phyloP scores from a whole-genome alignment of 2,329 filamentous ascomycete genomes.

The Neofusicoccum parvum region DNA sequence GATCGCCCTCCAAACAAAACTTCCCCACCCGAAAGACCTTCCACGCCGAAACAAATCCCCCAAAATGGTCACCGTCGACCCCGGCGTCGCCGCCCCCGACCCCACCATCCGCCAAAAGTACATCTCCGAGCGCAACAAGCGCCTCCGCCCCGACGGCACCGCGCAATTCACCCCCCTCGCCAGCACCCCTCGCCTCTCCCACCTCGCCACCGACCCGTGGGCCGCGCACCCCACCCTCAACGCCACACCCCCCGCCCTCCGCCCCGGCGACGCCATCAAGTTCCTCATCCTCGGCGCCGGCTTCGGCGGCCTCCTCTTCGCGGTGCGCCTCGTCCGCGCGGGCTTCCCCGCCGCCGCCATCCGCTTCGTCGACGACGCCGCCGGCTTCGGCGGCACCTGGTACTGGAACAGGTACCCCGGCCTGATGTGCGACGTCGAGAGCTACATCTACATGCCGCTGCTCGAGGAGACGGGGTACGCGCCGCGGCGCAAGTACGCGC shows the following conservation, averaged over 20 bases:
- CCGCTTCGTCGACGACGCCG: slow-evolving; percentile 29
- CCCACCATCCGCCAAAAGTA: not conserved
- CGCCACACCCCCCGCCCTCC: not conserved
- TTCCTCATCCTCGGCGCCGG: slow-evolving; percentile 48
- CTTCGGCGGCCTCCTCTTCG: slow-evolving; percentile 47
- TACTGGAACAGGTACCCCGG: slow-evolving; percentile 35
- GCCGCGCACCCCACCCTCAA: slow-evolving; percentile 19
- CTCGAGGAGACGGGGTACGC: slow-evolving; percentile 46
- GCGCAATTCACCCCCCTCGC: not conserved
- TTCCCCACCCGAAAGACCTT: too few relatives aligned
- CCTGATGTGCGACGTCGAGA: slow-evolving; percentile 23
- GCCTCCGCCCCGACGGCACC: not conserved
- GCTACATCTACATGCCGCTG: slow-evolving; percentile 35
- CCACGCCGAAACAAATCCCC: too few relatives aligned
- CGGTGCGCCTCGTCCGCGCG: slow-evolving; percentile 42
- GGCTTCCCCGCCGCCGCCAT: slow-evolving; percentile 41
- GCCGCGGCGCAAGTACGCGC: slow-evolving; percentile 35
- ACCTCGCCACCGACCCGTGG: slow-evolving; percentile 29
- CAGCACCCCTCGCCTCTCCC: too few relatives aligned
- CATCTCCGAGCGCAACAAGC: slow-evolving; percentile 7
- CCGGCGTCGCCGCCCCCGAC: not conserved
- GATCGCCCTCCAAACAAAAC: too few relatives aligned
- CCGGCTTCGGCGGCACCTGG: slow-evolving; percentile 31
- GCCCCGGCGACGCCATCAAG: slow-evolving; percentile 21
- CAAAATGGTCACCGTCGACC: not conserved